These are phyloP conservation scores for Dalbergia cochinchinensis DNA, from an alignment of 306 rosid genomes.

Conservation along the genomic window DNA sequence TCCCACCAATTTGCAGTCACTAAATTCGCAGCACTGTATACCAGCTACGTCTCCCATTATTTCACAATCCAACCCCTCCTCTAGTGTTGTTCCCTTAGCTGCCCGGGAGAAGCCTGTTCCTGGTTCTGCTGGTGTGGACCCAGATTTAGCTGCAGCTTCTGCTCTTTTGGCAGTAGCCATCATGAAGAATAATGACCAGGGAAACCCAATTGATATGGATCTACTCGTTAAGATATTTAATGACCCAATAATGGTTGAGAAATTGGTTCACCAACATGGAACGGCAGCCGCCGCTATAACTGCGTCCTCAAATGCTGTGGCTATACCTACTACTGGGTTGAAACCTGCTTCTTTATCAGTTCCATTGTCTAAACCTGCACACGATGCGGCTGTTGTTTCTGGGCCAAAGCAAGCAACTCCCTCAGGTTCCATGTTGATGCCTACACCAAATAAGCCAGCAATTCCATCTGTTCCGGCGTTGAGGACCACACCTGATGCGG, in stretches of 20 bases:
- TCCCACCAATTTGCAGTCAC: conserved; percentile 34
- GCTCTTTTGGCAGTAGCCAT: conserved; percentile 59
- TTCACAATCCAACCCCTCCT: conserved; percentile 30
- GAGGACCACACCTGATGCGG: not conserved
- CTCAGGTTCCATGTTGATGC: not conserved
- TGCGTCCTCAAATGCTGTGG: conserved; percentile 28
- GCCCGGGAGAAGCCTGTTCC: conserved; percentile 26
- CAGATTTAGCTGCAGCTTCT: conserved; percentile 61
- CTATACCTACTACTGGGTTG: conserved; percentile 36
- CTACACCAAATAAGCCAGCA: not conserved
- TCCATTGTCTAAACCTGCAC: conserved; percentile 31
- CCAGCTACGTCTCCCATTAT: conserved; percentile 16
- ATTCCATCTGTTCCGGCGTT: conserved; percentile 1
- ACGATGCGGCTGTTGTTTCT: conserved; percentile 9
- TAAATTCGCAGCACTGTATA: conserved; percentile 23
- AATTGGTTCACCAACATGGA: conserved; percentile 49
- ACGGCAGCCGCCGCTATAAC: conserved; percentile 23
- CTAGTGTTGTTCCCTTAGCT: conserved; percentile 25
- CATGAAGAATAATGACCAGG: conserved; percentile 58
- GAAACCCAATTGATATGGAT: conserved; percentile 63
- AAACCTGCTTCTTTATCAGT: conserved; percentile 32
- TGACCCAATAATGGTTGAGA: conserved; percentile 70
- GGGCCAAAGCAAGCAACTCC: conserved; percentile 11
- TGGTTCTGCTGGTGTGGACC: conserved; percentile 46
- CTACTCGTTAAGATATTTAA: conserved; percentile 65